Conservation (phyloP, 257 asterid species). For the Sherardia arvensis region DNA sequence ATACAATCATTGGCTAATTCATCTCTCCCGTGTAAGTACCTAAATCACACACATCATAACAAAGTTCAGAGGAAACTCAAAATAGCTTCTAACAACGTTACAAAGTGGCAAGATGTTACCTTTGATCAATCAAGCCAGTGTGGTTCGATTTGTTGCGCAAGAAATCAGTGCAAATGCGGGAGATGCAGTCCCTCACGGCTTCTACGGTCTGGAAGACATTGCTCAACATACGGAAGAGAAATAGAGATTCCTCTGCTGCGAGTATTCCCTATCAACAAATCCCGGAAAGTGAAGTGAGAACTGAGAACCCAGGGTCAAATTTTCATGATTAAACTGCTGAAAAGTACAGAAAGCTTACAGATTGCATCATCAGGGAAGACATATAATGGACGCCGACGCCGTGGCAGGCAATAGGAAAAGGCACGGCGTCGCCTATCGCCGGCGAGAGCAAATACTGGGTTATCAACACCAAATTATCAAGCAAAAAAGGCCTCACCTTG, state of each 20-base stretch:
- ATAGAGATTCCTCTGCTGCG: conserved; percentile 45
- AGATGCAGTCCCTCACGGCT: conserved; percentile 43
- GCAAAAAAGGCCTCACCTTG: too few species aligned
- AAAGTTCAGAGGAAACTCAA: not conserved
- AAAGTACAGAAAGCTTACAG: conserved; percentile 1
- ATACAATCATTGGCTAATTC: conserved; percentile 11
- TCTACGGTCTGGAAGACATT: conserved; percentile 51
- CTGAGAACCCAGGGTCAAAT: too few species aligned
- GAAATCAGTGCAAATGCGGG: conserved; percentile 26
- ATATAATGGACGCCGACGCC: not conserved
- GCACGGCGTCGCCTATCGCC: not conserved
- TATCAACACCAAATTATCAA: too few species aligned
- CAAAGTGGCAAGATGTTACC: conserved; percentile 21
- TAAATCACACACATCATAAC: conserved; percentile 8
- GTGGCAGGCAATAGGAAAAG: not conserved
- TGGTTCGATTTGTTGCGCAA: conserved; percentile 22
- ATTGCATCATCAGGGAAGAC: conserved; percentile 4
- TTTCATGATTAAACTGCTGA: not conserved
- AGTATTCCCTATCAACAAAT: conserved; percentile 17
- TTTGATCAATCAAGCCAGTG: conserved; percentile 23
- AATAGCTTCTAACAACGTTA: not conserved
- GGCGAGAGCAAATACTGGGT: too few species aligned
- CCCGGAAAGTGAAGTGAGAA: not conserved
- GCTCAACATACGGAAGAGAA: conserved; percentile 45
- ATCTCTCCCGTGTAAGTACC: conserved; percentile 15